Evolutionary conservation across 2,329 filamentous ascomycete genomes (phyloP).

Genomic region (Akanthomyces uredinophilus): DNA sequence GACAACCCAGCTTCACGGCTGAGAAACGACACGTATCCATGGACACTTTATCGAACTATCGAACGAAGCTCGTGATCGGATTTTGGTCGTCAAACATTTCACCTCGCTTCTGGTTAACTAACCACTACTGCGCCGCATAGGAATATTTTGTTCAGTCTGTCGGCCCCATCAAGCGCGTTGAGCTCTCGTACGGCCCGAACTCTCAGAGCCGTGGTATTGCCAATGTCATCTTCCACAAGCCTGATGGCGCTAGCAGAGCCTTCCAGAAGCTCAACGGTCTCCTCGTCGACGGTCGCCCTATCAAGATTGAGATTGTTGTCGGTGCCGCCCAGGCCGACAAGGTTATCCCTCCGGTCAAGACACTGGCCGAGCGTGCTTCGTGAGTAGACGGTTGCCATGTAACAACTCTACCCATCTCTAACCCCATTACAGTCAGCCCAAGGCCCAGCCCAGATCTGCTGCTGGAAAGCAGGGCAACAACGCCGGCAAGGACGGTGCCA

Average conservation of each 20-base stretch:
- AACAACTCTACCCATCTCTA: conserved; percentile 22
- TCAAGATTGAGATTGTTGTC: conserved; percentile 94
- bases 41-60: conserved; percentile 23
- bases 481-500: conserved; percentile 32
- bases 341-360: conserved; percentile 60
- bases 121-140: conserved; percentile 65
- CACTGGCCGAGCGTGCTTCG: conserved; percentile 76
- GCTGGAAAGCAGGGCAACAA: conserved; percentile 64
- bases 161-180: conserved; percentile 84
- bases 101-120: conserved; percentile 50
- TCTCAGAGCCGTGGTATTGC: conserved; percentile 89
- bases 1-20: neutral
- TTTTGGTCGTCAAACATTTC: conserved; percentile 23
- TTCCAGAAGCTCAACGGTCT: conserved; percentile 81
- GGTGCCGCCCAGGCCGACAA: conserved; percentile 67
- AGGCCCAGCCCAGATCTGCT: conserved; percentile 76
- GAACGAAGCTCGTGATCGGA: conserved; percentile 28
- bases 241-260: conserved; percentile 79
- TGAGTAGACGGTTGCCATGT: conserved; percentile 20
- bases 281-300: conserved; percentile 80
- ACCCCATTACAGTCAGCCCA: conserved; percentile 42
- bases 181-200: conserved; percentile 88
- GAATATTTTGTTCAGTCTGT: conserved; percentile 91
- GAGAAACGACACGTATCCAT: conserved; percentile 17
- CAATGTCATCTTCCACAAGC: conserved; percentile 77